Base-by-base conservation (phyloP, 225 moss, liverwort and hornwort genomes). In the Lunularia cruciata region DNA sequence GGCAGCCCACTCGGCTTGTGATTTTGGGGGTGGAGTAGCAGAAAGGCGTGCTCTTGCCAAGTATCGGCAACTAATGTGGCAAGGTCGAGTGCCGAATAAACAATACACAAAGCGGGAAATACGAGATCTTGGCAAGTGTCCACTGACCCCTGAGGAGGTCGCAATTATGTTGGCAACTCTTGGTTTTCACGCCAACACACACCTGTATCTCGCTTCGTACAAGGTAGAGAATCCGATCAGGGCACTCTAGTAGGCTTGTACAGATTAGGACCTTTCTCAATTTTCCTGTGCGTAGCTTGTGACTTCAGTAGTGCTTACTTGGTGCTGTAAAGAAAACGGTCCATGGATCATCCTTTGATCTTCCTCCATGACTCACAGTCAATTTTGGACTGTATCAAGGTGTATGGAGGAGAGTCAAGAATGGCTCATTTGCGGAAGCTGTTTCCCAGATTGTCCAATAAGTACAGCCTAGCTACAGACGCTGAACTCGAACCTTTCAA, bases 1-100 rank as follows among this genome's bases (percentile, higher is more conserved):
- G 92, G 93, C 98, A 75, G 93, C 98, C 40, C 98, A 98, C 75
- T 93, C 98, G 72, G 85, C 87, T 19, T 93, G 93, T 77, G 93
- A 92, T 75, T 98, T 93, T 70, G 93, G 93, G 76, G 98, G 98
- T 76, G 93, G 98, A 56, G 90, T 72, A 75, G 91, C 93, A 62
- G 93, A 98, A 68, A 75, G 81, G 46, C 81, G 78, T 71, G 86
- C 98, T 53, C 93, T 98, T 0, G 86, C 86, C 14, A 93, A 87
- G 67, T 93, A 98, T 72, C 85, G 98, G 23, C 80, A 79, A 60
- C 79, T 83, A 53, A 79, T 89, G 74, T 91, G 98, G 98, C 89
- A 88, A 77, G 86, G 90, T 32, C 84, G 88, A 78, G 98, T 93
- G 52, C 82, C 86, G 42, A 93, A 98, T 70, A 76, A 84, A 23